A percentile compares a stretch with the other conserved stretches of the same genome.
phyloP scores from a whole-genome alignment of 2,329 filamentous ascomycete species.

The Cordyceps pruinosa region DNA sequence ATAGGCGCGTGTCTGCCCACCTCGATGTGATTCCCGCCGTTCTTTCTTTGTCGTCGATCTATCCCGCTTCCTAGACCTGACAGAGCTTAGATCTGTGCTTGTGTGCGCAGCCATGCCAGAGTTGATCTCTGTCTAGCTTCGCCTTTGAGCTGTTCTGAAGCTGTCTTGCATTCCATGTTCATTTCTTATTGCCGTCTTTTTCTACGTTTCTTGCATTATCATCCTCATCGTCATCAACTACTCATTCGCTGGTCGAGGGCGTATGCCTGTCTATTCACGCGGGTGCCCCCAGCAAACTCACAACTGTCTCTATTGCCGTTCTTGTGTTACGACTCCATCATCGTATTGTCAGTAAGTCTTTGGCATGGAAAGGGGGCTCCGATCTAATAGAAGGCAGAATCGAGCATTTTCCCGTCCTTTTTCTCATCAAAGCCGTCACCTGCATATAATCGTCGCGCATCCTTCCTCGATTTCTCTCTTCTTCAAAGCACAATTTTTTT shows the following conservation, averaged over 20 bases:
- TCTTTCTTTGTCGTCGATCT: slow-evolving; percentile 13
- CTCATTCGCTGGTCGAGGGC: slow-evolving; percentile 15
- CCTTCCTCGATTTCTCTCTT: too few species aligned
- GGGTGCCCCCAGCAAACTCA: too few species aligned
- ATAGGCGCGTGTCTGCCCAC: neutral
- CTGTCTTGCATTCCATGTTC: slow-evolving; percentile 9
- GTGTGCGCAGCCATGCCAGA: neutral
- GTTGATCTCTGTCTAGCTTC: slow-evolving; percentile 7
- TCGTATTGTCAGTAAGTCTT: too few species aligned
- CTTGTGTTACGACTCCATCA: too few species aligned
- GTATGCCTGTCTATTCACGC: neutral
- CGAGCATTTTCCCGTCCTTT: too few species aligned
- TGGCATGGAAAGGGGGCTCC: too few species aligned
- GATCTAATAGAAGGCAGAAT: too few species aligned
- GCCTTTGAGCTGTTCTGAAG: neutral
- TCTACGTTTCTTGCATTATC: slow-evolving; percentile 14
- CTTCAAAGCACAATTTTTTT: too few species aligned
- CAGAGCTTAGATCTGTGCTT: neutral
- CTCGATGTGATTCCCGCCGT: neutral
- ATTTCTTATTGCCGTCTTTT: slow-evolving; percentile 15
- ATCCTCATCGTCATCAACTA: too few species aligned
- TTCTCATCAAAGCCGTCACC: too few species aligned
- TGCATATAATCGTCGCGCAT: too few species aligned
- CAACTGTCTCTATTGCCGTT: too few species aligned
- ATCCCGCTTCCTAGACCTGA: neutral